Evolutionary conservation across 164 flowering plant genomes (phyloP).

Genomic region (Warburgia ugandensis): DNA sequence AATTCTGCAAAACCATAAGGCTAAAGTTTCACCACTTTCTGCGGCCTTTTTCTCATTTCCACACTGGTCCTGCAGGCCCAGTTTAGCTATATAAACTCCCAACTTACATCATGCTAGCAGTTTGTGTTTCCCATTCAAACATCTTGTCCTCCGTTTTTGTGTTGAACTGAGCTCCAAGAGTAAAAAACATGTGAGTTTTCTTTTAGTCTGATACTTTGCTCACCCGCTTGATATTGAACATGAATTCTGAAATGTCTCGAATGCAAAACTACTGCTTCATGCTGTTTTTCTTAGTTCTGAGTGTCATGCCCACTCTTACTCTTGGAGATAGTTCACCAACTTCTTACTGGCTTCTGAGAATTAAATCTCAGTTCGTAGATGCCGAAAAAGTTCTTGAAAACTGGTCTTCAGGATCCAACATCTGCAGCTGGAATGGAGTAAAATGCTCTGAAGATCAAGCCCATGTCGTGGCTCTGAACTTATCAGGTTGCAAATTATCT

Average conservation of each 20-base stretch:
- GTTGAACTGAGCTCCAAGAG: constrained; percentile 5
- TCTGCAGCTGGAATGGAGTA: constrained; percentile 74
- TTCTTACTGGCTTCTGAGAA: constrained; percentile 54
- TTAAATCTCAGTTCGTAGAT: constrained; percentile 58
- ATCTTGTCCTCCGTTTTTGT: constrained; percentile 10
- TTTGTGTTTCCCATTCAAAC: constrained; percentile 7
- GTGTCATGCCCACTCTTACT: constrained; percentile 18
- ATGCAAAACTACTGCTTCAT: constrained; percentile 22
- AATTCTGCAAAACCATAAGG: background rate
- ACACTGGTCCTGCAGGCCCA: constrained; percentile 9
- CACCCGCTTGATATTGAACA: constrained; percentile 6
- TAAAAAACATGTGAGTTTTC: constrained; percentile 1
- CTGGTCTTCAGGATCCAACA: constrained; percentile 47
- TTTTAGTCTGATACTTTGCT: constrained; percentile 7
- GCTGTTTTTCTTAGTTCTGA: constrained; percentile 32
- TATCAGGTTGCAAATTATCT: constrained; percentile 53
- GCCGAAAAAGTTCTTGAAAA: constrained; percentile 41
- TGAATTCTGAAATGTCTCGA: constrained; percentile 29
- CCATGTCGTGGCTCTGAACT: constrained; percentile 48
- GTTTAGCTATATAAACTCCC: constrained; percentile 35
- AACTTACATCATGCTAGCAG: constrained; percentile 14
- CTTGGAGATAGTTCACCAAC: constrained; percentile 30
- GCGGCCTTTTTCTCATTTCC: constrained; percentile 9
- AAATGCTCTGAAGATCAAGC: constrained; percentile 50
- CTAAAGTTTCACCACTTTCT: constrained; percentile 15